A percentile compares a stretch with the other conserved stretches of the same genome.
Evolutionary conservation across 208 protist species (phyloP).

Genomic region (Tetramitus jugosus): DNA sequence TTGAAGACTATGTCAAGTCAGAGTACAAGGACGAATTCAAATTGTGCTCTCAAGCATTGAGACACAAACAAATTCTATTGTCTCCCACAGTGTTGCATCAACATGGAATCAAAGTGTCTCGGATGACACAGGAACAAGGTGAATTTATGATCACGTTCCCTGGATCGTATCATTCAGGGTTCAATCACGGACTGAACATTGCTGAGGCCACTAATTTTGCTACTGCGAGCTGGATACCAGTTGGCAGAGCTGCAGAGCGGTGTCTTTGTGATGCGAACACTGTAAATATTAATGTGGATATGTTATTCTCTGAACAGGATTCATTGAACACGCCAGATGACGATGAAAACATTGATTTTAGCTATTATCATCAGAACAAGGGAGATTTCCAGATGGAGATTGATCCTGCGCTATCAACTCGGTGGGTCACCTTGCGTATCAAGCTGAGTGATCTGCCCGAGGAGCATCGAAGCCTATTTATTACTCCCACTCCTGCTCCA

Average conservation of each 20-base stretch:
- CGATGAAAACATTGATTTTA: neutral
- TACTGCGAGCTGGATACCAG: constrained; percentile 30
- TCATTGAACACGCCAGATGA: neutral
- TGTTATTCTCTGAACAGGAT: neutral
- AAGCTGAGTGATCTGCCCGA: no score
- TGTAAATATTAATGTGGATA: constrained; percentile 27
- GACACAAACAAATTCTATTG: constrained; percentile 2
- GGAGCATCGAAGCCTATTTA: no score
- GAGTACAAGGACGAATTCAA: constrained; percentile 35
- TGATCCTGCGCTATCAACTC: no score
- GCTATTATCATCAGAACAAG: no score
- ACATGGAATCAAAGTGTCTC: constrained; percentile 27
- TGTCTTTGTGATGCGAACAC: constrained; percentile 33
- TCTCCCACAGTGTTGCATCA: neutral
- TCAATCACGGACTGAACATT: constrained; percentile 45
- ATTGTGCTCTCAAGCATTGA: constrained; percentile 45
- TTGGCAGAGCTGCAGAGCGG: constrained; percentile 31
- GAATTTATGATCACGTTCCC: constrained; percentile 46
- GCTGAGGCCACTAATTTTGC: constrained; percentile 47
- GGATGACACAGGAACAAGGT: constrained; percentile 30
- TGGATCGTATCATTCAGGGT: constrained; percentile 41
- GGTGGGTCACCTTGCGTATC: no score
- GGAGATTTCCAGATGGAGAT: no score
- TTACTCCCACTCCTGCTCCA: no score
- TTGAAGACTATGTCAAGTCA: constrained; percentile 43